Evolutionary conservation across 2,329 filamentous ascomycete species (phyloP), one percentile per base, ranked within the genome.

Genomic region (Claviceps capensis): DNA sequence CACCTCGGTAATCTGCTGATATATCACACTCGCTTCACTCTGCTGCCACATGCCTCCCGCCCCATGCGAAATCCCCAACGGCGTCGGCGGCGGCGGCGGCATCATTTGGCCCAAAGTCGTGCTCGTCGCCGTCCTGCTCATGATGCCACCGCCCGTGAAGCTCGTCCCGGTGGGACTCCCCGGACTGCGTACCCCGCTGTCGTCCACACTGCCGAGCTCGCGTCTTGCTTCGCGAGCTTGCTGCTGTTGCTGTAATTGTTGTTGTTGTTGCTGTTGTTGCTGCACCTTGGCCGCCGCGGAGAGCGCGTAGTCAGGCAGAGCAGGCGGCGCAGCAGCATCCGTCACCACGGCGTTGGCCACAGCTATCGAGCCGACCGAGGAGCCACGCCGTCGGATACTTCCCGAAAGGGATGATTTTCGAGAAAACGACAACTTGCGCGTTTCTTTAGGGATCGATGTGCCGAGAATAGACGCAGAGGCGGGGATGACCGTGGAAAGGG

Each of bases 1-100:
- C 60, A 88, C 80, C 54, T 97, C 91, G 53, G 91, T 86, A 55
- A 98, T 78, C 59, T 83, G 81, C 57, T 77, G 74, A 54, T 80
- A 71, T 34, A 78, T 64, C n/a, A 73, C 65, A 16, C 67, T 67
- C 36, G 68, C 67, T 63, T 81, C 77, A 54, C 67, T 69, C 57
- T 68, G 69, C 58, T 71, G 65, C 59, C 65, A 69, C 47, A 19
- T 59, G 54, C 50, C 59, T 51, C 53, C 46, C 11, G 44, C 51
- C 43, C 37, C 50, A 23, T 48, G 49, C 50, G 48, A 14, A 4
- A 34, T 11, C 6, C 44, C 55, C 9, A 55, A 37, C 19, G 59
- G 54, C 8, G 55, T 59, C 5, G 57, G 54, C 16, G 59, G 57
- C 17, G 63, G 57, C 45, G 63, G 57, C 17, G 63, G 57, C 46